A percentile compares a stretch with the other conserved stretches of the same genome.
Conservation (phyloP, 257 asterid species). For the Penstemon barbatus region DNA sequence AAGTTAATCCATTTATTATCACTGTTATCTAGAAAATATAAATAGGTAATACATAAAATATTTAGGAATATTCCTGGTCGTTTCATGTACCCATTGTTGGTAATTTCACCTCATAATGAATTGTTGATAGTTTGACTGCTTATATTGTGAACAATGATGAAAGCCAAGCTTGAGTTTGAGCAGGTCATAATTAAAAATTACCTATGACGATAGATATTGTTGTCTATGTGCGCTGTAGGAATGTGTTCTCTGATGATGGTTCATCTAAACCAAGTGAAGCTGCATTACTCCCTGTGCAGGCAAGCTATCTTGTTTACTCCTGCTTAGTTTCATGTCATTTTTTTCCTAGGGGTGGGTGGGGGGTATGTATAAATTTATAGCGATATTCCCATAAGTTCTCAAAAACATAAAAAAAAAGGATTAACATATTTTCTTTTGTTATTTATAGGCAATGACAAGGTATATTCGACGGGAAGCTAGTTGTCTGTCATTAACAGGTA, state of each 20-base stretch:
- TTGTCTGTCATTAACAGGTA: slow-evolving; percentile 82
- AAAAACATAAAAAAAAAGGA: background rate
- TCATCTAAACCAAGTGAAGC: slow-evolving; percentile 56
- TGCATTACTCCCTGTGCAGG: slow-evolving; percentile 82
- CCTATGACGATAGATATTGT: slow-evolving; percentile 14
- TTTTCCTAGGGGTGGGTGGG: background rate
- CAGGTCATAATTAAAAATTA: slow-evolving; percentile 4
- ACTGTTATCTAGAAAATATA: background rate
- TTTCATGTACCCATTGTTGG: background rate
- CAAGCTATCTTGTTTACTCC: slow-evolving; percentile 37
- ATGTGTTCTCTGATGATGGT: slow-evolving; percentile 83
- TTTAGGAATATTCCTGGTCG: slow-evolving; percentile 7
- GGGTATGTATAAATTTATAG: background rate
- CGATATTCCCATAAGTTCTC: background rate
- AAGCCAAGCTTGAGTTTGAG: slow-evolving; percentile 11
- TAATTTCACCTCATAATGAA: slow-evolving; percentile 9
- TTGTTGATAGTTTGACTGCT: slow-evolving; percentile 21
- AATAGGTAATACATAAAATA: background rate
- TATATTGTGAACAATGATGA: slow-evolving; percentile 9
- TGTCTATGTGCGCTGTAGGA: slow-evolving; percentile 48
- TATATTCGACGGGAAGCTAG: slow-evolving; percentile 74
- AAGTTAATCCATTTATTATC: slow-evolving; percentile 4
- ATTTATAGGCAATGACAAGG: slow-evolving; percentile 75
- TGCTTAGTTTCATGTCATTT: slow-evolving; percentile 13
- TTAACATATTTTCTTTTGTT: slow-evolving; percentile 16